Percentiles rank a stretch among this genome's conserved stretches.
phyloP scores from a whole-genome alignment of 2,329 filamentous ascomycete genomes.

The Colletotrichum chrysophilum region DNA sequence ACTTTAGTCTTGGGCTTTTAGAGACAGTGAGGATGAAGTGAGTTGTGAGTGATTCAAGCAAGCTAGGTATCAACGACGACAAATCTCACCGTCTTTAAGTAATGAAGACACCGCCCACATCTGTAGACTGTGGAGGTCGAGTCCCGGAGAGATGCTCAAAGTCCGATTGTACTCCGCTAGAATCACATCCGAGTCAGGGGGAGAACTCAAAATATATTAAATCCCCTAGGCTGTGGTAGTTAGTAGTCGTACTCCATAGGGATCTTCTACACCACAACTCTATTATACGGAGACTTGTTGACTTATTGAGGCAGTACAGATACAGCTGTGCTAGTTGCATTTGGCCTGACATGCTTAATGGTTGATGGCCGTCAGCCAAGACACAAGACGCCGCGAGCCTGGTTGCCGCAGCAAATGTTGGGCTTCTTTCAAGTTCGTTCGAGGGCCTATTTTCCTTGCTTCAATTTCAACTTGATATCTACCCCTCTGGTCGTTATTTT shows the following conservation, averaged over 20 bases:
- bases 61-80: accelerated
- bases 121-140: not conserved
- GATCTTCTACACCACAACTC: not conserved
- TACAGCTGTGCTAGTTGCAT: no score
- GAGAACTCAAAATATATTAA: not conserved
- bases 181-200: not conserved
- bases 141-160: not conserved
- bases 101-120: not conserved
- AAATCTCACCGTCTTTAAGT: not conserved
- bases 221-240: not conserved
- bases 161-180: not conserved
- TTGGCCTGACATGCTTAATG: no score
- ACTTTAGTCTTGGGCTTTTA: not conserved
- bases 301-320: no score
- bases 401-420: accelerated
- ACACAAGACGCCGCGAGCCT: no score
- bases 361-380: no score
- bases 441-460: no score
- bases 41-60: not conserved
- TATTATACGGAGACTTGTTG: not conserved
- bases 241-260: not conserved
- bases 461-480: not conserved
- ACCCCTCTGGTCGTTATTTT: not conserved
- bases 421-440: not conserved
- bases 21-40: not conserved